These are phyloP conservation scores for Saccharum spontaneum DNA, from an alignment of 176 grass and related monocot species.

Conservation along the genomic window DNA sequence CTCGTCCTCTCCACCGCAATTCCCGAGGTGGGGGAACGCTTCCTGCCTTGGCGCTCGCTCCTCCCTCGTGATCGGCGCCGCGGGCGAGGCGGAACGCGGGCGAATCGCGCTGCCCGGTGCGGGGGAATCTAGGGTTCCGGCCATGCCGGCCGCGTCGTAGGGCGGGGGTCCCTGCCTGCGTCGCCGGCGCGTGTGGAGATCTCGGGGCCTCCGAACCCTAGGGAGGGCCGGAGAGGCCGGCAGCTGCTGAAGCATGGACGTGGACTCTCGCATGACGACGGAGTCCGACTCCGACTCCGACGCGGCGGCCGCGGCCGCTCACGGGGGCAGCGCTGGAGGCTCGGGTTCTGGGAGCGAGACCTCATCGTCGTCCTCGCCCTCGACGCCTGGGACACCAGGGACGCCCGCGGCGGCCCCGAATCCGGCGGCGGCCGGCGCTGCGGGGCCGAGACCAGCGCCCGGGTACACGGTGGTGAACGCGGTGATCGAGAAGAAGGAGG, in stretches of 20 bases:
- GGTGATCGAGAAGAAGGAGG: slow-evolving; percentile 91
- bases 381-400: slow-evolving; percentile 35
- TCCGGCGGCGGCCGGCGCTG: slow-evolving; percentile 24
- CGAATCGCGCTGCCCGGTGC: slow-evolving; percentile 19
- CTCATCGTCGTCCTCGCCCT: slow-evolving; percentile 31
- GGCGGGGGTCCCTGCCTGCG: slow-evolving; percentile 20
- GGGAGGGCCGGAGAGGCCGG: not conserved
- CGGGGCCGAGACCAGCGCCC: slow-evolving; percentile 68
- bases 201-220: slow-evolving; percentile 44
- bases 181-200: slow-evolving; percentile 44
- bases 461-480: slow-evolving; percentile 79
- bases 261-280: slow-evolving; percentile 76
- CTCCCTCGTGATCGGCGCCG: slow-evolving; percentile 39
- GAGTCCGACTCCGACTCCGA: slow-evolving; percentile 77
- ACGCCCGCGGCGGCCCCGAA: slow-evolving; percentile 7
- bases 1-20: slow-evolving; percentile 20
- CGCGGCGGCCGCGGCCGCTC: slow-evolving; percentile 29
- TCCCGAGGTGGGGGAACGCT: slow-evolving; percentile 17
- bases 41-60: slow-evolving; percentile 17
- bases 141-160: slow-evolving; percentile 29
- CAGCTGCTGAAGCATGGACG: slow-evolving; percentile 50
- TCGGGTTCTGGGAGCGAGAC: slow-evolving; percentile 35
- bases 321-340: slow-evolving; percentile 20
- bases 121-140: slow-evolving; percentile 34
- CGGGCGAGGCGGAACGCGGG: slow-evolving; percentile 8